These are phyloP conservation scores for Exophiala alcalophila DNA, from an alignment of 2,329 filamentous ascomycete genomes.

Conservation along the genomic window DNA sequence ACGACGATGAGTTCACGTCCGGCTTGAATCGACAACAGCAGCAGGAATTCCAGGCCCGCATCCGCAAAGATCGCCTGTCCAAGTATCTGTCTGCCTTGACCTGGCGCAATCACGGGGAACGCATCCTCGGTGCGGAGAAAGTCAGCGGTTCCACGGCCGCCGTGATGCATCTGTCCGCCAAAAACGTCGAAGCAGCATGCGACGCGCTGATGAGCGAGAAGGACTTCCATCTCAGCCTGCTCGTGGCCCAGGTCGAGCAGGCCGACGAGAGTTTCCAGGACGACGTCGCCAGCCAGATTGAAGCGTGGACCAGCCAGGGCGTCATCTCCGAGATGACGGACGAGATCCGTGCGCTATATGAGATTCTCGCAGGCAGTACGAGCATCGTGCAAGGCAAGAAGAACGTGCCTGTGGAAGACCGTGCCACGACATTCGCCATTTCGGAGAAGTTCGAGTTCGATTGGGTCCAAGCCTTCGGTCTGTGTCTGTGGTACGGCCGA, in stretches of 20 bases:
- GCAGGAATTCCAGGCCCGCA: conserved; percentile 41
- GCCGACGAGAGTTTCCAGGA: conserved; percentile 62
- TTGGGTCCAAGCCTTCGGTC: conserved; percentile 90
- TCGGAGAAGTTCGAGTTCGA: conserved; percentile 80
- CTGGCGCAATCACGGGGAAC: conserved; percentile 63
- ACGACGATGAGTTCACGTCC: conserved; percentile 46
- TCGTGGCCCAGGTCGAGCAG: conserved; percentile 77
- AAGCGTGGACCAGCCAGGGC: conserved; percentile 78
- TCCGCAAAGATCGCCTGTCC: conserved; percentile 49
- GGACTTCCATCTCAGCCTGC: conserved; percentile 78
- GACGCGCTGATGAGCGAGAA: conserved; percentile 70
- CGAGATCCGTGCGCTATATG: conserved; percentile 80
- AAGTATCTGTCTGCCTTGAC: conserved; percentile 42
- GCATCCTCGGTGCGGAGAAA: conserved; percentile 53
- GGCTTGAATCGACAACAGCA: conserved; percentile 41
- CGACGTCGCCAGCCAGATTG: conserved; percentile 76
- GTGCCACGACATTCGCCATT: conserved; percentile 74
- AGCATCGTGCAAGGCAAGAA: conserved; percentile 72
- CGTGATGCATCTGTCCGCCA: conserved; percentile 72
- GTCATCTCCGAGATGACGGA: conserved; percentile 84
- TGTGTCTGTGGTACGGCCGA: conserved; percentile 85
- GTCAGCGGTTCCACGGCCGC: conserved; percentile 74
- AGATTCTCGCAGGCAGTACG: conserved; percentile 84
- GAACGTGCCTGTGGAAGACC: conserved; percentile 73
- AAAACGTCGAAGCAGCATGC: conserved; percentile 79